Base-by-base conservation (phyloP, 768 basidiomycete genomes). In the Solioccasus polychromus region DNA sequence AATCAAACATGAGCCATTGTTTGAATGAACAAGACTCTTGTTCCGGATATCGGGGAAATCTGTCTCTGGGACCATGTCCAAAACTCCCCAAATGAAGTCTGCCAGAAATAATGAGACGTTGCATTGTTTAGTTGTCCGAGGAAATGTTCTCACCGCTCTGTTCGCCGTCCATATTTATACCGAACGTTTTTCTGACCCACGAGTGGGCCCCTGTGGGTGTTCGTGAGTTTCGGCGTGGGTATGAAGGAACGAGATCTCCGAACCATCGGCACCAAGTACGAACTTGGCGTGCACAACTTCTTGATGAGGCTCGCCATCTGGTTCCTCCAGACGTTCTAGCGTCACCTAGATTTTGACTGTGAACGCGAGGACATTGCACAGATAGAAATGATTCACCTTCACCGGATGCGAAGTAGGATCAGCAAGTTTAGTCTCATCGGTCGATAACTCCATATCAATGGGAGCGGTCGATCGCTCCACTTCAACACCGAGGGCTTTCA, bases 51-150 rank as follows among this genome's bases (percentile, higher is more conserved):
- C 86, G 0, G 88, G 88, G 49, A 89, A 87, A 57, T 88, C 70
- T 2, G 86, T 88, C 14, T 81, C 74, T 0, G 83, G 83, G 17
- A 78, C 56, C 40, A 79, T 69, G 62, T 90, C 90, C n/a, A 90
- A 65, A 3, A 92, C 89, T 3, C 90, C 90, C 90, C 90, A 92
- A 17, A 91, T 73, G 46, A 77, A 84, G 44, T 90, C 82, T 67
- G 36, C 24, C 9, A 37, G 4, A 10, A 40, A 26, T 12, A 3
- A 18, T 1, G 32, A 34, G 11, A 5, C 32, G 8, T 8, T 11
- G 8, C 5, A 8, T 3, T 26, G 30, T 15, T 31, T 31, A 4
- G 5, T 5, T 17, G 18, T 34, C 17, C 7, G 5, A 34, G n/a
- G 18, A 31, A 31, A 9, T 31, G 15, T 18, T 34, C 32, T 54